phyloP scores from a whole-genome alignment of 2,329 filamentous ascomycete genomes.

The Neofusicoccum cordaticola region DNA sequence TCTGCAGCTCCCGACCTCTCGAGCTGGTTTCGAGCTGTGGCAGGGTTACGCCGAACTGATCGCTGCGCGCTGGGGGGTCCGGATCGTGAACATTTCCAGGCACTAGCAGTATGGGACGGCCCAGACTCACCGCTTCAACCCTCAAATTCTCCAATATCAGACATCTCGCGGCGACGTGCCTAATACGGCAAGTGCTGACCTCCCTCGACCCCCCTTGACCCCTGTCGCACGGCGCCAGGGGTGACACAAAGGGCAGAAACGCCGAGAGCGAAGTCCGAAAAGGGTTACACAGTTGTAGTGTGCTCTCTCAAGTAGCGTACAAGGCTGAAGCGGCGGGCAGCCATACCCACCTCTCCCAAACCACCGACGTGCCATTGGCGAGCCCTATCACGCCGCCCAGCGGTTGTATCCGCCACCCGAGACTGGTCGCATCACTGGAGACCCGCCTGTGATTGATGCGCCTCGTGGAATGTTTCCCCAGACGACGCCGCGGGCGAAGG shows the following conservation, averaged over 20 bases:
- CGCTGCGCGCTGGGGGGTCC: neutral
- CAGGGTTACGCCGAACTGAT: neutral
- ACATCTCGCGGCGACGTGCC: constrained; percentile 4
- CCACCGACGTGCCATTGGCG: neutral
- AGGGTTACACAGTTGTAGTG: neutral
- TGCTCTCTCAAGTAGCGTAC: neutral
- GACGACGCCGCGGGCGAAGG: neutral
- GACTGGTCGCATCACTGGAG: neutral
- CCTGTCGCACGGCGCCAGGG: neutral
- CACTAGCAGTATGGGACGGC: neutral
- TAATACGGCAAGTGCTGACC: constrained; percentile 7
- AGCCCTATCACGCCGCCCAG: constrained; percentile 1
- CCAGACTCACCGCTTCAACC: neutral
- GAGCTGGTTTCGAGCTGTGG: neutral
- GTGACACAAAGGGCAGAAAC: constrained; percentile 1
- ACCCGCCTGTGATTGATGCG: neutral
- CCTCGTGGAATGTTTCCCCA: neutral
- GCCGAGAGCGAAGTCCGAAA: constrained; percentile 3
- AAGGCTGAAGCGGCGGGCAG: neutral
- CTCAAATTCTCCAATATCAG: neutral
- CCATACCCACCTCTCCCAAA: neutral
- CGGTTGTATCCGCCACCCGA: neutral
- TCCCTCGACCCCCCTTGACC: neutral
- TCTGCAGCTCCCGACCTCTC: neutral
- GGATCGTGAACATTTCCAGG: too few relatives aligned